These are phyloP conservation scores for Inonotus hispidus DNA, from an alignment of 1,284 basidiomycete genomes.

Conservation along the genomic window DNA sequence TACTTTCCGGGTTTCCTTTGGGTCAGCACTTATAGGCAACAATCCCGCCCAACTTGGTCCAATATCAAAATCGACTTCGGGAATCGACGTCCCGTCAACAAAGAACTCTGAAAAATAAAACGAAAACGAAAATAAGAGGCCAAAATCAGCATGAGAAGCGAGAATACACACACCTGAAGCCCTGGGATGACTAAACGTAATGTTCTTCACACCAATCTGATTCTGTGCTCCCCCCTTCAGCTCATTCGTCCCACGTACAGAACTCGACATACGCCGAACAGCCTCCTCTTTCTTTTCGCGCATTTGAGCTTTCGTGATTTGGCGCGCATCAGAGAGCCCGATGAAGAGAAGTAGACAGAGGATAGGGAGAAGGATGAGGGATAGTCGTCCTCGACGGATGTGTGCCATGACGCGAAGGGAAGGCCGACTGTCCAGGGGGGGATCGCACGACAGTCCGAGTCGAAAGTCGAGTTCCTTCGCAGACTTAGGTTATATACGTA, in stretches of 20 bases:
- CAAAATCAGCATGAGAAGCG: not conserved
- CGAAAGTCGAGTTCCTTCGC: no score
- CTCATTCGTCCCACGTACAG: not conserved
- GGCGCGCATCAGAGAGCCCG: not conserved
- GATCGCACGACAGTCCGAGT: no score
- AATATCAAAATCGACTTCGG: constrained; percentile 65
- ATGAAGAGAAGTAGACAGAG: not conserved
- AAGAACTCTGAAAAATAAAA: constrained; percentile 51
- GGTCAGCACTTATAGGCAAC: constrained; percentile 56
- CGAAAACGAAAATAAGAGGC: not conserved
- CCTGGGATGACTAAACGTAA: constrained; percentile 64
- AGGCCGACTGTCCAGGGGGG: not conserved
- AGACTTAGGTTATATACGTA: not conserved
- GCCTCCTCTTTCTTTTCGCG: constrained; percentile 13
- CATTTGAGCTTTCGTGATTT: constrained; percentile 9
- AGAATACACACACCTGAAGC: constrained; percentile 45
- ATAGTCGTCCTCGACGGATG: not conserved
- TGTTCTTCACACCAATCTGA: constrained; percentile 43
- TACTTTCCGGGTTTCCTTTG: constrained; percentile 64
- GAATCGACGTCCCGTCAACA: constrained; percentile 63
- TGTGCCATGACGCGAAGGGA: not conserved
- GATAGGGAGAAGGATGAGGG: not conserved
- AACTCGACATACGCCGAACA: not conserved
- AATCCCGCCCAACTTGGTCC: constrained; percentile 74
- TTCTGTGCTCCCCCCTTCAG: not conserved